Percentiles rank a stretch among this genome's conserved stretches.
Evolutionary conservation across 2,329 filamentous ascomycete species (phyloP).

Genomic region (Paradendryphiella salina): DNA sequence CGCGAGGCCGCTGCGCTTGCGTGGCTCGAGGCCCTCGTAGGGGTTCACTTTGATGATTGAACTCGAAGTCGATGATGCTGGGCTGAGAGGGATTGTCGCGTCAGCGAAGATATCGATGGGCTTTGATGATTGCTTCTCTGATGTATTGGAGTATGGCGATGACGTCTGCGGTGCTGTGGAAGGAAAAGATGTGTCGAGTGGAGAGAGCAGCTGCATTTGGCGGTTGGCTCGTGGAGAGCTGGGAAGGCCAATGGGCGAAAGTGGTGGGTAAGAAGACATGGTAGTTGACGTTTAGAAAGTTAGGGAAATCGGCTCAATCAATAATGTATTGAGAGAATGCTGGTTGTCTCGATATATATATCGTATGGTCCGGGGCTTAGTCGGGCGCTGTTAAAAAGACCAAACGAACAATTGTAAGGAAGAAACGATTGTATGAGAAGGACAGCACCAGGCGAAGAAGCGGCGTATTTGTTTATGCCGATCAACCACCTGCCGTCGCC

Average conservation of each 20-base stretch:
- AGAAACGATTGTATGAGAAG: constrained; percentile 24
- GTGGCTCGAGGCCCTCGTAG: constrained; percentile 34
- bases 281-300: background rate
- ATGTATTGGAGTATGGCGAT: constrained; percentile 21
- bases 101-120: constrained; percentile 38
- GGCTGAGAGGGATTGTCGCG: constrained; percentile 42
- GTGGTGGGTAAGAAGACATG: constrained; percentile 25
- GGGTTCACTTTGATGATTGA: constrained; percentile 19
- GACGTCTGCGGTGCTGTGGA: constrained; percentile 11
- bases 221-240: constrained; percentile 28
- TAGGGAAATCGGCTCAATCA: no score
- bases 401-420: constrained; percentile 8
- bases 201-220: constrained; percentile 23
- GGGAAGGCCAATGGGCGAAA: constrained; percentile 28
- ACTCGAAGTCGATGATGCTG: constrained; percentile 25
- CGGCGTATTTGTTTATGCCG: constrained; percentile 27
- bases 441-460: constrained; percentile 21
- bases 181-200: constrained; percentile 29
- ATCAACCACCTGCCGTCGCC: constrained; percentile 23
- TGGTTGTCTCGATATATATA: constrained; percentile 13
- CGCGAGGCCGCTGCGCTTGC: constrained; percentile 37
- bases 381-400: constrained; percentile 6
- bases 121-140: constrained; percentile 22
- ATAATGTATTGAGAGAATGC: background rate
- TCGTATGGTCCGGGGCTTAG: constrained; percentile 8